These are phyloP conservation scores for Pythium plurisporium DNA, from an alignment of 352 stramenopile species.

Conservation along the genomic window DNA sequence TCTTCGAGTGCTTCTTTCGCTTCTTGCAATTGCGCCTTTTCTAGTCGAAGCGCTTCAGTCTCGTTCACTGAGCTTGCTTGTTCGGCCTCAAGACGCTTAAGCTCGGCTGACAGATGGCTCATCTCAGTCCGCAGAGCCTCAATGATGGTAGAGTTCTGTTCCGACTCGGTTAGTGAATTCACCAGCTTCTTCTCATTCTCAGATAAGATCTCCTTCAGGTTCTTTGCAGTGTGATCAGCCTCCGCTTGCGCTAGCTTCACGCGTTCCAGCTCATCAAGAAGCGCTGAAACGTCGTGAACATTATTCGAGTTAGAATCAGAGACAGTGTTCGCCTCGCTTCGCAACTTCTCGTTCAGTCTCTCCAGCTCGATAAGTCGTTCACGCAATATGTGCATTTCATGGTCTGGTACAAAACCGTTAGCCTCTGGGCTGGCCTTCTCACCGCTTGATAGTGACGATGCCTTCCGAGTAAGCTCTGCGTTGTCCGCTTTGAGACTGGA, in stretches of 20 bases:
- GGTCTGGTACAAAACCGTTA: not conserved
- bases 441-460: not conserved
- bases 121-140: conserved; percentile 18
- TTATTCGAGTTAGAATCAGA: not conserved
- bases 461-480: not conserved
- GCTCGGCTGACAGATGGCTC: conserved; percentile 11
- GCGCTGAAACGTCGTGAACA: conserved; percentile 18
- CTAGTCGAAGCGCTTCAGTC: conserved; percentile 1
- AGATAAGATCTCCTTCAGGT: conserved; percentile 33
- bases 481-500: conserved; percentile 1
- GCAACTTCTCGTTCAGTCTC: conserved; percentile 6
- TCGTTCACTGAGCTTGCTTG: not conserved
- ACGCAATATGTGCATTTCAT: not conserved
- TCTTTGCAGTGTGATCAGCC: conserved; percentile 33
- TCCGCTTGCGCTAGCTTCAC: conserved; percentile 57
- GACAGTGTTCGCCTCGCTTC: not conserved
- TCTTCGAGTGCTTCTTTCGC: conserved; percentile 36
- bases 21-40: conserved; percentile 7
- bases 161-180: conserved; percentile 16
- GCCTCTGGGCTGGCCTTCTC: not conserved
- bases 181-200: conserved; percentile 12
- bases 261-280: conserved; percentile 57
- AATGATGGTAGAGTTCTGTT: conserved; percentile 24
- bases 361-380: conserved; percentile 7
- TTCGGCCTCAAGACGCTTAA: conserved; percentile 11